Evolutionary conservation across 148 eudicot species (phyloP), one percentile per base, ranked within the genome.

Genomic region (Vaccinium darrowii): DNA sequence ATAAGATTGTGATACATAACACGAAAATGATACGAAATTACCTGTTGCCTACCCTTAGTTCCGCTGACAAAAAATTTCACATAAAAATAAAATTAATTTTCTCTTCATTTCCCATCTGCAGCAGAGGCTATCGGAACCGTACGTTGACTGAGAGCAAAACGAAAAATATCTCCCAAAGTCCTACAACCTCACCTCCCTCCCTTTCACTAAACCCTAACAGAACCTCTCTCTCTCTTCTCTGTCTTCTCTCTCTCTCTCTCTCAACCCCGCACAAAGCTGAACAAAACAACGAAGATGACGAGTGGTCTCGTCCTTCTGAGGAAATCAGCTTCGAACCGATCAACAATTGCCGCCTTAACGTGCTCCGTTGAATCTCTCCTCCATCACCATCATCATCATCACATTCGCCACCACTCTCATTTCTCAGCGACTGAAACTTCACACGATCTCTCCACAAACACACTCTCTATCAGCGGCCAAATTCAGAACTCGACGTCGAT

Each of bases 331-430:
- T 81, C 88, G 1, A 63, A 43, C 72, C 87, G 89, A 8, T 52
- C 85, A 18, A 72, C 71, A 1, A 36, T 90, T 53, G 72, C 86
- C 67, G 85, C 89, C 30, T 60, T 85, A 23, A 79, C 86, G 53
- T 53, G 12, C 51, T 85, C 84, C 65, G 50, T 83, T 69, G 80
- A 77, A n/a, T 10, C 82, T 50, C 80, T 30, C 47, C 76, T 58
- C 78, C 72, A 43, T 83, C 63, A 16, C 10, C 60, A 25, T 8
- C 30, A 76, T 36, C 8, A 71, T 25, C 7, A 73, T 14, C 50
- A 50, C 33, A 52, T 3, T 2, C 27, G 62, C 12, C 27, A 50
- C 56, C 78, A 36, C 50, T 10, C 67, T 81, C 33, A 19, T n/a
- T 11, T 58, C 77, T 39, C 85, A 15, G 1, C 83, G 9, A 3